These are phyloP conservation scores for Heritiera littoralis DNA, from an alignment of 345 rosid species.

Conservation along the genomic window DNA sequence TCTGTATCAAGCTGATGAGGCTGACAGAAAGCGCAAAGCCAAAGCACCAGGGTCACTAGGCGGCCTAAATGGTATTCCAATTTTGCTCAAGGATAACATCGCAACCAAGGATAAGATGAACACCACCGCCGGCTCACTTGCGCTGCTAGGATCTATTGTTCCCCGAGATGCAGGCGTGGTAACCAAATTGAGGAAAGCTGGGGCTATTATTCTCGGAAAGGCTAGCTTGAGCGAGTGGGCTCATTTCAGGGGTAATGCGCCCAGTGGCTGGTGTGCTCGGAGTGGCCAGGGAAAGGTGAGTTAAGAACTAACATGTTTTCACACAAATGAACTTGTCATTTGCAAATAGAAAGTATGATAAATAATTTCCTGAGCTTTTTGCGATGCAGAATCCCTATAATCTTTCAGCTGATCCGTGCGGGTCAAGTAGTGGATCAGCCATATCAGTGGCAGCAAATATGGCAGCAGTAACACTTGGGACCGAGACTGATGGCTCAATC, in stretches of 20 bases:
- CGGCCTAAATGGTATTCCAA: slow-evolving; percentile 52
- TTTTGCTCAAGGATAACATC: slow-evolving; percentile 57
- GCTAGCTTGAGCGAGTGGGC: slow-evolving; percentile 68
- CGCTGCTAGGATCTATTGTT: slow-evolving; percentile 43
- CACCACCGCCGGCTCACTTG: slow-evolving; percentile 55
- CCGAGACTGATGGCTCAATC: slow-evolving; percentile 76
- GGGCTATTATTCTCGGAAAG: slow-evolving; percentile 58
- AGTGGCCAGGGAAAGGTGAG: slow-evolving; percentile 57
- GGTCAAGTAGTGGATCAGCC: slow-evolving; percentile 81
- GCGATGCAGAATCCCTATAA: slow-evolving; percentile 67
- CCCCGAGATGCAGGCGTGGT: slow-evolving; percentile 53
- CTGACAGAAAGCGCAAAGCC: slow-evolving; percentile 38
- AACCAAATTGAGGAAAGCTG: slow-evolving; percentile 45
- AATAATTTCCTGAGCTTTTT: background rate
- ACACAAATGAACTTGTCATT: background rate
- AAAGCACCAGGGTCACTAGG: slow-evolving; percentile 11
- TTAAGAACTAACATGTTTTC: background rate
- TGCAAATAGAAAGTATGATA: background rate
- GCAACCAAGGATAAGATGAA: slow-evolving; percentile 55
- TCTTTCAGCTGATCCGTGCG: slow-evolving; percentile 55
- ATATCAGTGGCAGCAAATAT: slow-evolving; percentile 72
- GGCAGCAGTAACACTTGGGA: slow-evolving; percentile 62
- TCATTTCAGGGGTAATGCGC: slow-evolving; percentile 25
- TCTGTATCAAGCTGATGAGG: slow-evolving; percentile 35
- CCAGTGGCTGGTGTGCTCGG: slow-evolving; percentile 51